Evolutionary conservation across 352 stramenopile species (phyloP), one percentile per base, ranked within the genome.

Genomic region (Pythium phragmiticola): DNA sequence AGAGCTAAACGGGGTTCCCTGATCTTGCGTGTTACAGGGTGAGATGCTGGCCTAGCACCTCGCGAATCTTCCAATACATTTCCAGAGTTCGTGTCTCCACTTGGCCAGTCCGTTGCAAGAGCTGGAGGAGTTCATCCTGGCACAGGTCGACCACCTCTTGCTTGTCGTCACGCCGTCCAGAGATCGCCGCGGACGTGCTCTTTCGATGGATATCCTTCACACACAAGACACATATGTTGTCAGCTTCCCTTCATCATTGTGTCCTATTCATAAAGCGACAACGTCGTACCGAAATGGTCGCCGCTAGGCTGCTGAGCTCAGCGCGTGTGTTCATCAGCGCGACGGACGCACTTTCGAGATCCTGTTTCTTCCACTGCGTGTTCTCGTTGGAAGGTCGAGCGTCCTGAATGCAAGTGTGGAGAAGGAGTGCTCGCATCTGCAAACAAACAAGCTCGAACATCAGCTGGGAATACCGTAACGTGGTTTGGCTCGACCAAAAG

Each of bases 391-490:
- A 19, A 12, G n/a, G 7, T 11, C 39, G 4, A 74, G 60, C 2
- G 77, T 30, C 33, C 3, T 49, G 42, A 50, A n/a, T 19, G 4
- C 16, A 26, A 21, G 37, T 11, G 21, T 58, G 47, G 19, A 57
- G 21, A n/a, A 88, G 47, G 28, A 88, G 61, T 16, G 73, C 75
- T 70, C 82, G 79, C 67, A 90, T 85, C 82, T 90, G 30, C 14
- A 11, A 23, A 49, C 16, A 52, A 57, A 0, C 33, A n/a, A 48
- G 17, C 28, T n/a, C 21, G 26, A 54, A 54, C 47, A 23, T 19
- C n/a, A 49, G 43, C 26, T 42, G 37, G 14, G 19, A 49, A 49
- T 23, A 21, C 26, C 26, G 26, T 30, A 30, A 30, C 2, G 43
- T 49, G 13, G 19, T 12, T 49, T 49, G 37, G 21, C 12, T 19